Conservation (phyloP, 139 green algal species). For the Chlorella vulgaris region DNA sequence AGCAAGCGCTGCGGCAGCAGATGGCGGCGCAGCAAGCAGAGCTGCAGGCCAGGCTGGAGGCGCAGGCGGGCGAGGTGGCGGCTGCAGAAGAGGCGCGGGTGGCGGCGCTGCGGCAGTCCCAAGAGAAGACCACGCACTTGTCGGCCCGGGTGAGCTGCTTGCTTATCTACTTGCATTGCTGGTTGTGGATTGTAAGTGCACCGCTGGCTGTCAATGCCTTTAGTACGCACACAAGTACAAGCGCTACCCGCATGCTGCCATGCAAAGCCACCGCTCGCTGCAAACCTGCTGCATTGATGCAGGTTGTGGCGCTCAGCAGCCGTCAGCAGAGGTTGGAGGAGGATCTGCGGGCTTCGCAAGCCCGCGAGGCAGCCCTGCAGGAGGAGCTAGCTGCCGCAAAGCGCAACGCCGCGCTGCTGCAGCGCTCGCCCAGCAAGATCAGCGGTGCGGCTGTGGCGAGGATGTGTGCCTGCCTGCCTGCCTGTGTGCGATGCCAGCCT, state of each 20-base stretch:
- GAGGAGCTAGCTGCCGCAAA: constrained; percentile 45
- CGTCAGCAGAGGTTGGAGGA: constrained; percentile 42
- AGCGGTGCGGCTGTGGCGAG: background rate
- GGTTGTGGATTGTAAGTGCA: background rate
- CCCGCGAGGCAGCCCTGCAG: constrained; percentile 43
- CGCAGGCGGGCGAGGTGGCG: background rate
- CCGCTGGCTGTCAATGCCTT: too few relatives aligned
- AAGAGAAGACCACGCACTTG: constrained; percentile 52
- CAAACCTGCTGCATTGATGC: background rate
- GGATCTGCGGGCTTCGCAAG: constrained; percentile 23
- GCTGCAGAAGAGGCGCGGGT: constrained; percentile 22
- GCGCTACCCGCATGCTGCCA: too few relatives aligned
- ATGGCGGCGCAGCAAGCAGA: constrained; percentile 18
- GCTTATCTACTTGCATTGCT: too few relatives aligned
- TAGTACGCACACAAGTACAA: too few relatives aligned
- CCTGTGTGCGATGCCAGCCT: too few relatives aligned
- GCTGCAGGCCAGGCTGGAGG: background rate
- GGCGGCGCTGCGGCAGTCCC: constrained; percentile 33
- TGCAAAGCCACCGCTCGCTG: too few relatives aligned
- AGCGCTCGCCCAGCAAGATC: constrained; percentile 20
- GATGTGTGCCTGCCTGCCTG: background rate
- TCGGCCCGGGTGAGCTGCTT: constrained; percentile 29
- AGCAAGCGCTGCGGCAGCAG: constrained; percentile 4
- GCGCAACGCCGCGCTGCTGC: constrained; percentile 14
- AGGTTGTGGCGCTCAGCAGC: constrained; percentile 45